Base-by-base conservation (phyloP, 495 filamentous ascomycete genomes). In the Friedmanniomyces endolithicus region DNA sequence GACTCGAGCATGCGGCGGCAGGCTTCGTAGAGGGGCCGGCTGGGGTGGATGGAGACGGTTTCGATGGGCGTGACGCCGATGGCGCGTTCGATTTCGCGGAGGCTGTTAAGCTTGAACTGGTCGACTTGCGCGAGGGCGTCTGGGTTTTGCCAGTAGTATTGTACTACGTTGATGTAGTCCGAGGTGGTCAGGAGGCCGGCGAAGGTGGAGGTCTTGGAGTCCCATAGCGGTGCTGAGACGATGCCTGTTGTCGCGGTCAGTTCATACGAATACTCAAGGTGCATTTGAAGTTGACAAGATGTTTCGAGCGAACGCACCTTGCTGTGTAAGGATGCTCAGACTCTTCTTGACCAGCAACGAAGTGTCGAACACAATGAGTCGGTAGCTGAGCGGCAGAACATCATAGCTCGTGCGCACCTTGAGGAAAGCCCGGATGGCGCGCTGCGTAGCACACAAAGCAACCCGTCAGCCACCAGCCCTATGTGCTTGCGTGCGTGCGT, bases 61-160 rank as follows among this genome's bases (percentile, higher is more conserved):
- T 99, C 92, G 19, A 95, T 84, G 14, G 90, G 92, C 20, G 80
- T 73, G 34, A 94, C 94, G 31, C 87, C 87, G 62, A 99, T 84
- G 37, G 90, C 89, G 61, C 82, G 86, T 72, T 99, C 92, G 57
- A 99, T 88, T 51, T 97, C 92, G 77, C 90, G 78, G 48, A 99
- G 80, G 64, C 87, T 95, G 72, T 87, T 89, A 48, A 99, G 73
- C 33, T 87, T 86, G 70, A 99, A 97, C 65, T 95, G 85, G 64
- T 97, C 92, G 64, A 97, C 84, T 64, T 89, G 78, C 53, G 82
- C 80, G 51, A 99, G 76, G 12, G 87, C 83, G 43, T 90, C 87
- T 16, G 94, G 94, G 63, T 90, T 94, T 71, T 97, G 90, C 82
- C 92, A 97, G 73, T 97, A 97, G 69, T 97, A 99, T 71, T 97